Evolutionary conservation across 2,329 filamentous ascomycete species (phyloP).

Genomic region (Fusarium sororula): DNA sequence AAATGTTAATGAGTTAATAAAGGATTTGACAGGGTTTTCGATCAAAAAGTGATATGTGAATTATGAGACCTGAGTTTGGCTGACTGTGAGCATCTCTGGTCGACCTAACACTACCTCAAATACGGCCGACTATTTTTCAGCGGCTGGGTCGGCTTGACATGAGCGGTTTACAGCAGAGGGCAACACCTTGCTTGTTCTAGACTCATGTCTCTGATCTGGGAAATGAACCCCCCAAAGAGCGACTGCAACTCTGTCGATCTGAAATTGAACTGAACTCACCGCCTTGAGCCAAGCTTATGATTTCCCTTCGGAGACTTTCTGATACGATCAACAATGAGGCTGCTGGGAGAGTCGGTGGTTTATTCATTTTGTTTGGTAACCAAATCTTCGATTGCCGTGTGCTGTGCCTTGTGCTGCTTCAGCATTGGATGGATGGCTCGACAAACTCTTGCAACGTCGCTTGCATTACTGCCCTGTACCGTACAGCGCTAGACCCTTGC

Average conservation of each 20-base stretch:
- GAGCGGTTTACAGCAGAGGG: slow-evolving; percentile 14
- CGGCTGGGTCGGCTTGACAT: slow-evolving; percentile 33
- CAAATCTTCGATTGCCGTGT: slow-evolving; percentile 2
- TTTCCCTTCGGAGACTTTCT: not conserved
- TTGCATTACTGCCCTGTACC: slow-evolving; percentile 20
- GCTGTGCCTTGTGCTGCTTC: slow-evolving; percentile 3
- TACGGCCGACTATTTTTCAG: slow-evolving; percentile 15
- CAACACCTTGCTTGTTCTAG: slow-evolving; percentile 21
- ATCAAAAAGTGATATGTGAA: not conserved
- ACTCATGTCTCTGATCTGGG: slow-evolving; percentile 23
- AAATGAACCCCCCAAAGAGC: slow-evolving; percentile 27
- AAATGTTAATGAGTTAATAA: not conserved
- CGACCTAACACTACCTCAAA: not conserved
- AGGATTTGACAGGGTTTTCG: not conserved
- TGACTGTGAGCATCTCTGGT: not conserved
- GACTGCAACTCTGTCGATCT: slow-evolving; percentile 23
- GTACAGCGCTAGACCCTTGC: slow-evolving; percentile 29
- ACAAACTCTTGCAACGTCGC: slow-evolving; percentile 34
- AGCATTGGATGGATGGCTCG: not conserved
- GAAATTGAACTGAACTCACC: slow-evolving; percentile 30
- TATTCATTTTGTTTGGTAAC: slow-evolving; percentile 43
- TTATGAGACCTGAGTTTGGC: not conserved
- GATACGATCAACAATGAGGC: not conserved
- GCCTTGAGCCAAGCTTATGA: slow-evolving; percentile 18
- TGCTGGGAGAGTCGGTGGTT: slow-evolving; percentile 2